Conservation (phyloP, 2,329 filamentous ascomycete genomes). For the Ascochyta clinopodiicola region DNA sequence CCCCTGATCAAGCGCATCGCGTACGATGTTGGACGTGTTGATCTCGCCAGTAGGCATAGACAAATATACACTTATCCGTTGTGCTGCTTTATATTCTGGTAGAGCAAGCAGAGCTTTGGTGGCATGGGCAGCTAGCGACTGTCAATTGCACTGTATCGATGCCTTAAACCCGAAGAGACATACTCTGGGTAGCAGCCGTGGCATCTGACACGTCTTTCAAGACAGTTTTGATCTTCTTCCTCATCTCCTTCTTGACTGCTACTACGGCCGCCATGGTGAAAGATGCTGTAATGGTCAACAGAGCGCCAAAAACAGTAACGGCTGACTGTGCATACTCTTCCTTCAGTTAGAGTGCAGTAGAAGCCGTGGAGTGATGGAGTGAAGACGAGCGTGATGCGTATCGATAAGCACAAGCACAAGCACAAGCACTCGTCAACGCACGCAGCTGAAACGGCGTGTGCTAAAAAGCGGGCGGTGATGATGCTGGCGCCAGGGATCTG, state of each 20-base stretch:
- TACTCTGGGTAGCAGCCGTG: slow-evolving; percentile 73
- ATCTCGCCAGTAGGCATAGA: slow-evolving; percentile 92
- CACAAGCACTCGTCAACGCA: background rate
- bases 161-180: slow-evolving; percentile 33
- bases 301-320: slow-evolving; percentile 14
- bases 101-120: slow-evolving; percentile 70
- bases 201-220: slow-evolving; percentile 69
- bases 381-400: background rate
- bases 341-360: background rate
- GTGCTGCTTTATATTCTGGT: slow-evolving; percentile 76
- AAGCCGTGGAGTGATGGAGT: background rate
- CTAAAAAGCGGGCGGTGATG: slow-evolving; percentile 24
- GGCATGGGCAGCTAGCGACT: slow-evolving; percentile 65
- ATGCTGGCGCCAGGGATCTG: slow-evolving; percentile 35
- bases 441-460: slow-evolving; percentile 5
- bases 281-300: slow-evolving; percentile 12
- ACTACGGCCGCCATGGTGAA: slow-evolving; percentile 59
- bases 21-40: slow-evolving; percentile 81
- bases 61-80: slow-evolving; percentile 82
- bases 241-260: slow-evolving; percentile 77
- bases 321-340: background rate
- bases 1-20: slow-evolving; percentile 75
- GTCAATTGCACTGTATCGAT: slow-evolving; percentile 19
- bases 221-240: slow-evolving; percentile 71
- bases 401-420: slow-evolving; percentile 12